phyloP scores from a whole-genome alignment of 352 stramenopile genomes.

The Halophytophthora batemanensis region DNA sequence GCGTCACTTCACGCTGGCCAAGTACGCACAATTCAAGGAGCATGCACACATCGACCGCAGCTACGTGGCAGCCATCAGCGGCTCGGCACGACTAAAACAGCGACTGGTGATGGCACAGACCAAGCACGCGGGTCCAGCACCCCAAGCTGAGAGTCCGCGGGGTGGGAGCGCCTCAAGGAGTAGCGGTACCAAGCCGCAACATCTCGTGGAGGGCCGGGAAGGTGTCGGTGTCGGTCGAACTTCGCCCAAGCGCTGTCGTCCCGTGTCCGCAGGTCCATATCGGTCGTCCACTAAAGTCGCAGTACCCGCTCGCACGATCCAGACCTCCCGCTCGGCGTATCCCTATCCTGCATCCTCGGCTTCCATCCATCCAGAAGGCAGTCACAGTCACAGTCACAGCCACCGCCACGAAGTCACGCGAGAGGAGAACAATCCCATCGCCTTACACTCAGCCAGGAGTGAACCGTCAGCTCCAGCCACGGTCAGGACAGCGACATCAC shows the following conservation, averaged over 20 bases:
- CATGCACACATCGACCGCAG: slow-evolving; percentile 75
- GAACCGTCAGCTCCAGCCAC: not conserved
- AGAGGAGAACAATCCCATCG: slow-evolving; percentile 8
- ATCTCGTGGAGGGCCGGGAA: slow-evolving; percentile 20
- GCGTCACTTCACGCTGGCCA: slow-evolving; percentile 53
- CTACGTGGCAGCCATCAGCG: slow-evolving; percentile 64
- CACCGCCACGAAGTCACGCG: not conserved
- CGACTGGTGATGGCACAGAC: slow-evolving; percentile 43
- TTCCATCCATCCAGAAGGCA: slow-evolving; percentile 1
- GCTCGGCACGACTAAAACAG: slow-evolving; percentile 46
- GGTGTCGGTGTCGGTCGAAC: slow-evolving; percentile 35
- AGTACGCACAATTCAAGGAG: slow-evolving; percentile 60
- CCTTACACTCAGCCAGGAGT: slow-evolving; percentile 6
- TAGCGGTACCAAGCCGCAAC: slow-evolving; percentile 10
- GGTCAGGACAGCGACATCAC: slow-evolving; percentile 2
- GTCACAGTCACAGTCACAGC: not conserved
- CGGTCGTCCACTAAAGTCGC: slow-evolving; percentile 31
- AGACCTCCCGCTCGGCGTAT: slow-evolving; percentile 56
- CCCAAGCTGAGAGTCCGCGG: not conserved
- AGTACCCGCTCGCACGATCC: slow-evolving; percentile 33
- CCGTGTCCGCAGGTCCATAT: slow-evolving; percentile 57
- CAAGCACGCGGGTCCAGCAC: slow-evolving; percentile 28
- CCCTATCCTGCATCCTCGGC: slow-evolving; percentile 18
- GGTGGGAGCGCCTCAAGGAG: slow-evolving; percentile 4
- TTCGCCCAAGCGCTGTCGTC: slow-evolving; percentile 62